Conservation (phyloP, 2,329 filamentous ascomycete genomes). For the Hirsutella minnesotensis region DNA sequence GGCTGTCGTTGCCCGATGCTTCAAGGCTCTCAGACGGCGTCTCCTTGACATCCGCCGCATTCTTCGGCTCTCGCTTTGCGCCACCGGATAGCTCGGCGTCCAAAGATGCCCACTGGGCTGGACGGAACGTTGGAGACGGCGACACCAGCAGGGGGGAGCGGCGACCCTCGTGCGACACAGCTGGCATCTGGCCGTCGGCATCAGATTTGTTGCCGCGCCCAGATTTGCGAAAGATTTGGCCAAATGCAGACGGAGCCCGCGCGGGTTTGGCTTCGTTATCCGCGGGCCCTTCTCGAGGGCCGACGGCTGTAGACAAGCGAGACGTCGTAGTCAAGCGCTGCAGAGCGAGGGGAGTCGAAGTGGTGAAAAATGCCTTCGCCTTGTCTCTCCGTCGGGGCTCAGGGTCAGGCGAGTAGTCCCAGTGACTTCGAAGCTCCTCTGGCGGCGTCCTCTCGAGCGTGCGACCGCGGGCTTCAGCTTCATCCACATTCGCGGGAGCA, state of each 20-base stretch:
- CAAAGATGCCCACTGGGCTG: too few relatives aligned
- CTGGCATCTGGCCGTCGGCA: not conserved
- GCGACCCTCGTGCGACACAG: not conserved
- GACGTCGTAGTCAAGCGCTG: constrained; percentile 1
- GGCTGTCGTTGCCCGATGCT: too few relatives aligned
- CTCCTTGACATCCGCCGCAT: not conserved
- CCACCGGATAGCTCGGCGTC: too few relatives aligned
- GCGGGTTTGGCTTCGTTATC: constrained; percentile 1
- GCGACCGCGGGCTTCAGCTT: not conserved
- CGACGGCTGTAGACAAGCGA: constrained; percentile 1
- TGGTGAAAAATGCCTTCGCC: not conserved
- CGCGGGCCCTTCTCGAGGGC: not conserved
- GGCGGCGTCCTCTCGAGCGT: not conserved
- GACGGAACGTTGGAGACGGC: too few relatives aligned
- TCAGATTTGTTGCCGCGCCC: constrained; percentile 9
- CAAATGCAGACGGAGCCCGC: constrained; percentile 12
- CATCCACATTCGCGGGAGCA: not conserved
- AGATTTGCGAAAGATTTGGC: constrained; percentile 14
- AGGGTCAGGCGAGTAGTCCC: constrained; percentile 1
- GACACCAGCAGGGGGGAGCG: not conserved
- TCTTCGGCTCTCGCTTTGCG: not conserved
- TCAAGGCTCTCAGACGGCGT: too few relatives aligned
- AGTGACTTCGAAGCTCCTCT: not conserved
- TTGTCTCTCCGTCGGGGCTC: not conserved
- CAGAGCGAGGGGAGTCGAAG: not conserved